Conservation (phyloP, 1,284 basidiomycete genomes). For the Fistulinella cinereoalba region DNA sequence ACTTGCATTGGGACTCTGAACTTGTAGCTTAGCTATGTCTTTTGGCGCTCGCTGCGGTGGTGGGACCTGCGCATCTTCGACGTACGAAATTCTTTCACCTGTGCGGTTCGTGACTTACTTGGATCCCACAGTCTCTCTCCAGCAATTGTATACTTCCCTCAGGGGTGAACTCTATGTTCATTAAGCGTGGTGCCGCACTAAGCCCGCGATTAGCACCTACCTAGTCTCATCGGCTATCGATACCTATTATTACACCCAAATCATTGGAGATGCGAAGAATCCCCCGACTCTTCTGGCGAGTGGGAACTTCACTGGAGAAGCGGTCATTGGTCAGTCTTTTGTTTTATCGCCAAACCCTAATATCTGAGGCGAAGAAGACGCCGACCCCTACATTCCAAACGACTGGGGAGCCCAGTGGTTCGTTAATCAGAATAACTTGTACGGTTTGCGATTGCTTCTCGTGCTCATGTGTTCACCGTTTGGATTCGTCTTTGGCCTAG, state of each 20-base stretch:
- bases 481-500: slow-evolving; percentile 9
- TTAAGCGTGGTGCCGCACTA: not conserved
- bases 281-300: slow-evolving; percentile 48
- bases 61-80: slow-evolving; percentile 13
- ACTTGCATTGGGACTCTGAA: slow-evolving; percentile 2
- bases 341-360: not conserved
- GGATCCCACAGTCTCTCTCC: slow-evolving; percentile 23
- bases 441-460: not conserved
- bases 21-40: slow-evolving; percentile 26
- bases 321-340: slow-evolving; percentile 44
- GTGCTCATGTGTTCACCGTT: slow-evolving; percentile 1
- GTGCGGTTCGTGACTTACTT: not conserved
- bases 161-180: slow-evolving; percentile 15
- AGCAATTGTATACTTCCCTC: slow-evolving; percentile 30
- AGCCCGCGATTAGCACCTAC: slow-evolving; percentile 37
- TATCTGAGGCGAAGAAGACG: slow-evolving; percentile 32
- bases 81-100: slow-evolving; percentile 12
- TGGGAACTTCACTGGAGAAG: slow-evolving; percentile 47
- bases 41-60: slow-evolving; percentile 24
- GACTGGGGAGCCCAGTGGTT: slow-evolving; percentile 43
- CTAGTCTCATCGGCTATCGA: slow-evolving; percentile 47
- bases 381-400: slow-evolving; percentile 44
- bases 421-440: slow-evolving; percentile 52
- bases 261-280: slow-evolving; percentile 47
- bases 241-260: slow-evolving; percentile 51